Evolutionary conservation across 2,329 filamentous ascomycete genomes (phyloP), one percentile per base, ranked within the genome.

Genomic region (Fusarium sp.): DNA sequence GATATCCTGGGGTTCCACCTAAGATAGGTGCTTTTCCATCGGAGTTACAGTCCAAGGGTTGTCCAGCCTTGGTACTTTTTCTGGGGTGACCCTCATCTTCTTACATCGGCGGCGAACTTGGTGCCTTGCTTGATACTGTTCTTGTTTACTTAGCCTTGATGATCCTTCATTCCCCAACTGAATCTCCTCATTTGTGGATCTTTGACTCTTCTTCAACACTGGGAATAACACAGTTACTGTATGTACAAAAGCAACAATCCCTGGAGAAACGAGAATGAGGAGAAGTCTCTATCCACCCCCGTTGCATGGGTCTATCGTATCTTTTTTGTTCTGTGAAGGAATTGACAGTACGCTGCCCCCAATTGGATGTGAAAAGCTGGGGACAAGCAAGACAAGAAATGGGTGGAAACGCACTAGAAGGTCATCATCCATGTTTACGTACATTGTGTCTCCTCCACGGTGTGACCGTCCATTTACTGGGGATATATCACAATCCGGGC

Each of bases 101-200:
- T 61, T 51, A 66, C 62, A 61, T 56, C 45, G 52, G 66, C 53
- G 67, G 62, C 54, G 63, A 73, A 65, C 32, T 41, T 53, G 25
- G 48, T 67, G 45, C 55, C 64, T 67, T 63, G 51, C 40, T 60
- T 55, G 60, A n/a, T 11, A 10, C 24, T 16, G 15, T 34, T 27
- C 20, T 44, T 43, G 46, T 24, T 25, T 16, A 8, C 27, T 47
- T 13, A 40, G 12, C 27, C 13, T 22, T 27, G 47, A 24, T 59
- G 46, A 51, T 64, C 49, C 40, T 57, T 27, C 53, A 60, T 40
- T 64, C 55, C 44, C 62, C 43, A 34, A 41, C 20, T 29, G 54
- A n/a, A 52, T 64, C 64, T 69, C 67, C 58, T 57, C 70, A 73
- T 67, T 62, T 54, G 68, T 73, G 70, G 68, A 71, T 34, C 13